Base-by-base conservation (phyloP, 1,139 yeast species). In the Entelexis sorbosivorans region DNA sequence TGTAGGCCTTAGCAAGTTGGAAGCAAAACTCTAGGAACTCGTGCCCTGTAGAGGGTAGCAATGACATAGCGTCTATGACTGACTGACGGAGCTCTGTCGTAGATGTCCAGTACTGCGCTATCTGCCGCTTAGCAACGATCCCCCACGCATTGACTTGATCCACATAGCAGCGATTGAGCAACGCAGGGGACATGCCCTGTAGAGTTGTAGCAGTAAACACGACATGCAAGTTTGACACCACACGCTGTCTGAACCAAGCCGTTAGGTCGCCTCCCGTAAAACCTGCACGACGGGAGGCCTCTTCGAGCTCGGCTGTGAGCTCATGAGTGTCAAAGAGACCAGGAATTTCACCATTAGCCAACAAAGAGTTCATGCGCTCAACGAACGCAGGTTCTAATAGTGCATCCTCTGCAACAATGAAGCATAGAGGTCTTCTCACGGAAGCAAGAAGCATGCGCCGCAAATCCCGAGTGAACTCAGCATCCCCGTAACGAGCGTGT, bases 321-420 rank as follows among this genome's bases (percentile, higher is more conserved):
- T 55, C 57, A 1, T 45, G 26, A 2, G 49, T 34, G 13, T 79
- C 87, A 64, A 86, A 91, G 20, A 91, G 69, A 2, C 96, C 96
- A 0, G 96, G 96, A 24, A 88, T 76, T 60, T 89, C 96, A 0
- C 96, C 86, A 64, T 89, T 91, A 0, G 97, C 96, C 35, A 91
- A 71, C 29, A 91, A 69, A 0, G 95, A 86, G 61, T 91, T 91
- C 94, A 91, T 87, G 55, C 95, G 72, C 65, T 91, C 98, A 33
- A 91, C 68, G 61, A 89, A 89, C 0, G 94, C 73, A 0, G 95
- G 73, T 46, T 85, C 93, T 47, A 81, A 63, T 51, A 88, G 77
- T 44, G 82, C 78, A 0, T 94, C 78, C 60, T 91, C 96, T 61
- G 88, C 95, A 24, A 91, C 73, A 19, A 89, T 69, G 52, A 87